Percentiles rank a stretch among this genome's conserved stretches.
These are phyloP conservation scores for Backusella circina DNA, from an alignment of 192 early-diverging fungal genomes.

Conservation along the genomic window DNA sequence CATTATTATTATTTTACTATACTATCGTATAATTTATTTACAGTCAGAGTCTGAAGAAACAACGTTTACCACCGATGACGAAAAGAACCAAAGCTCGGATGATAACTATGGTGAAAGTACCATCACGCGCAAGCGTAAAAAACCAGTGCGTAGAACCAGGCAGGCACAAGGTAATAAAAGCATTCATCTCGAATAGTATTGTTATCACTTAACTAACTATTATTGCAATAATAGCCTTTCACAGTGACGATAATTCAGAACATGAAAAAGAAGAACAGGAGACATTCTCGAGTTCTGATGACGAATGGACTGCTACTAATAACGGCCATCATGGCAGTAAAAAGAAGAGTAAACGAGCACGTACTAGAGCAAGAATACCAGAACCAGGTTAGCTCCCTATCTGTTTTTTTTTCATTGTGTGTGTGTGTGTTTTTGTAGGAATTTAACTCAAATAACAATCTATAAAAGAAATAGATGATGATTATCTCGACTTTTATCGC, in stretches of 20 bases:
- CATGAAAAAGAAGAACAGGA: background rate
- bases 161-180: background rate
- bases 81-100: background rate
- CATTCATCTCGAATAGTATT: background rate
- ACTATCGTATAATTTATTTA: background rate
- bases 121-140: background rate
- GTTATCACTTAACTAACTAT: background rate
- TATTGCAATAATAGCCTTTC: background rate
- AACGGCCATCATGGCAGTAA: background rate
- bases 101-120: background rate
- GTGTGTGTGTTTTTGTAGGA: too few relatives aligned
- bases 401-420: background rate
- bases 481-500: constrained; percentile 20
- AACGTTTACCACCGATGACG: constrained; percentile 7
- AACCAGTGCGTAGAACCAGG: background rate
- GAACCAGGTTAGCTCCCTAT: background rate
- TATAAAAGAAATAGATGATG: constrained; percentile 4
- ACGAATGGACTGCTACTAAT: background rate
- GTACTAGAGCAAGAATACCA: background rate
- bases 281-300: background rate
- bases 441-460: too few relatives aligned
- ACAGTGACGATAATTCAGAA: background rate
- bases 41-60: constrained; percentile 2
- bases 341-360: constrained; percentile 1
- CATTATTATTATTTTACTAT: background rate